Conservation (phyloP, 2,329 filamentous ascomycete genomes). For the Fusarium sp. region DNA sequence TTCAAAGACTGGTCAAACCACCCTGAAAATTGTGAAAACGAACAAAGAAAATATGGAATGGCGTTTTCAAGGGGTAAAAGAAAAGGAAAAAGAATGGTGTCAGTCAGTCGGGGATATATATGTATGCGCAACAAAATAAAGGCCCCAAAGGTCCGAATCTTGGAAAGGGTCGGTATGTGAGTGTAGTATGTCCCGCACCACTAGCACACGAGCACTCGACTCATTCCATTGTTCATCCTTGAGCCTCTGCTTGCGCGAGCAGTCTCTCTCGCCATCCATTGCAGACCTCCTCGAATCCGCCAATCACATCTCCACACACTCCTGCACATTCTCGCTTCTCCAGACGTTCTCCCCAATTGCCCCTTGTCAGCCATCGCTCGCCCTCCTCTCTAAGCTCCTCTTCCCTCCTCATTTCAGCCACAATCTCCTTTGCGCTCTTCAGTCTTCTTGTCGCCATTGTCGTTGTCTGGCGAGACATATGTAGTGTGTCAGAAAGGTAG, state of each 20-base stretch:
- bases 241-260: conserved; percentile 69
- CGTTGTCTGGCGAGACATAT: conserved; percentile 92
- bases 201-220: conserved; percentile 4
- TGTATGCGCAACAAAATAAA: conserved; percentile 9
- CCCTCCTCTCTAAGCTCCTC: conserved; percentile 85
- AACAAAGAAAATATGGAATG: conserved; percentile 23
- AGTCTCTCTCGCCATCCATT: conserved; percentile 83
- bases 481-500: conserved; percentile 87
- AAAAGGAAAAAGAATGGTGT: conserved; percentile 11
- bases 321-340: conserved; percentile 81
- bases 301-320: conserved; percentile 87
- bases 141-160: neutral
- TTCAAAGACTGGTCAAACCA: conserved; percentile 24
- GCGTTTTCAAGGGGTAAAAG: neutral
- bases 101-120: neutral
- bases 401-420: conserved; percentile 85
- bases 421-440: conserved; percentile 82
- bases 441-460: conserved; percentile 82
- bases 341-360: conserved; percentile 84
- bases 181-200: conserved; percentile 25
- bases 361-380: conserved; percentile 80
- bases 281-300: conserved; percentile 91
- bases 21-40: conserved; percentile 11
- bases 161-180: conserved; percentile 2
- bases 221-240: conserved; percentile 43